Base-by-base conservation (phyloP, 129 eudicot species). In the Gnaphalium uliginosum region DNA sequence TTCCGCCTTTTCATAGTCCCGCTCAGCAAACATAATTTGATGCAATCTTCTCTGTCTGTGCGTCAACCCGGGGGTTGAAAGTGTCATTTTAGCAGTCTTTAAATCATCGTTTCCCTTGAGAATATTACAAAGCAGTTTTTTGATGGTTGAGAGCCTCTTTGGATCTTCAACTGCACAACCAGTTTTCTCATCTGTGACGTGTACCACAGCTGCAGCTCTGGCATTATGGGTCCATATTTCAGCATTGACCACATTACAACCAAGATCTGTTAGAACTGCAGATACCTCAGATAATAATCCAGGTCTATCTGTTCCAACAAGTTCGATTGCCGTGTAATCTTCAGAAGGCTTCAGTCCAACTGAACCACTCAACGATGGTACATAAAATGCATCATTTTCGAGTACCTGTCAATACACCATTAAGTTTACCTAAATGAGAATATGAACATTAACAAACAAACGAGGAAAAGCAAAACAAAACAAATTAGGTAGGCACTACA, bases 201-300 rank as follows among this genome's bases (percentile, higher is more conserved):
- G 88, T 25, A 93, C 97, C 32, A 93, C 97, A 6, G 98, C 97
- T 69, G 98, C 98, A 60, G 98, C 98, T 79, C 98, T 78, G 37
- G 88, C 85, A 75, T 90, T 93, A 78, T 93, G 98, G 2, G 98
- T 90, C 98, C 98, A 93, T 76, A 93, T 90, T 84, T 90, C 98
- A 46, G 98, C 98, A 82, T 93, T 90, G 30, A 90, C 93, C 67
- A 93, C 96, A 69, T 93, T 90, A 66, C 98, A 93, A 53, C 84
- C 85, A 54, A 93, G 96, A 66, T 76, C 85, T 4, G 95, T 80
- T 33, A 93, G 88, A 59, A 93, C 98, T 30, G 98, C 98, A 66
- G 88, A 93, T 8, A 93, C 92, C 82, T 93, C 98, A 33, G 98
- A 93, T 61, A 93, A 50, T 81, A 93, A 77, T 29, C 98, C 98